Base-by-base conservation (phyloP, 345 rosid species). In the Odontarrhena argentea region DNA sequence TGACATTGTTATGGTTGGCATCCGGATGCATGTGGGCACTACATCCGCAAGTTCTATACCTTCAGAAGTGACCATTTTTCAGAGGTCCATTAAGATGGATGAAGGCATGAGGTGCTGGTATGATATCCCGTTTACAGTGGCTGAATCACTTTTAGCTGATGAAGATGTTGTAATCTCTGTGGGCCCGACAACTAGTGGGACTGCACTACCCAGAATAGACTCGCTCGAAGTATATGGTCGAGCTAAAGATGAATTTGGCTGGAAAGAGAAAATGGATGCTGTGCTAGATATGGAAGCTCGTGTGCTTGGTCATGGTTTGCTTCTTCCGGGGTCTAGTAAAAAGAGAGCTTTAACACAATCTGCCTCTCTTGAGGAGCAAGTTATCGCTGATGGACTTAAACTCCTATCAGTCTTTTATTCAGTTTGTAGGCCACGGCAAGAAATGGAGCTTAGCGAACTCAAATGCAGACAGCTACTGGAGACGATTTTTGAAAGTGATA, bases 221-320 rank as follows among this genome's bases (percentile, higher is more conserved):
- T 82, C 81, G 7, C 97, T 94, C 74, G 99, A 94, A 82, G 91
- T 91, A 35, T 88, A 94, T 79, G 97, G 99, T 37, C 92, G 91
- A 52, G 87, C 91, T 74, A 94, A 94, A 82, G 97, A 94, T 81
- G 99, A 94, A 81, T 94, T 91, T 83, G 99, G 99, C 54, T 94
- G 99, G 99, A 94, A 94, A 79, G 99, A 94, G 78, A 91, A 91
- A 71, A 86, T 91, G 87, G 96, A 91, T 78, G 86, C 82, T 58
- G 86, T 88, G 43, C 67, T 93, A 79, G 97, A 91, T 63, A 85
- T 91, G 92, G 99, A 94, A 80, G 92, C 97, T 74, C 97, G 85
- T 76, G 84, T 84, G 55, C 97, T 90, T 66, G 96, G 96, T 63
- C 82, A 84, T 73, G 84, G 85, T 78, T 81, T 92, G 35, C 76